Evolutionary conservation across 1,139 yeast species (phyloP), one percentile per base, ranked within the genome.

Genomic region (Yamadazyma siamensis): DNA sequence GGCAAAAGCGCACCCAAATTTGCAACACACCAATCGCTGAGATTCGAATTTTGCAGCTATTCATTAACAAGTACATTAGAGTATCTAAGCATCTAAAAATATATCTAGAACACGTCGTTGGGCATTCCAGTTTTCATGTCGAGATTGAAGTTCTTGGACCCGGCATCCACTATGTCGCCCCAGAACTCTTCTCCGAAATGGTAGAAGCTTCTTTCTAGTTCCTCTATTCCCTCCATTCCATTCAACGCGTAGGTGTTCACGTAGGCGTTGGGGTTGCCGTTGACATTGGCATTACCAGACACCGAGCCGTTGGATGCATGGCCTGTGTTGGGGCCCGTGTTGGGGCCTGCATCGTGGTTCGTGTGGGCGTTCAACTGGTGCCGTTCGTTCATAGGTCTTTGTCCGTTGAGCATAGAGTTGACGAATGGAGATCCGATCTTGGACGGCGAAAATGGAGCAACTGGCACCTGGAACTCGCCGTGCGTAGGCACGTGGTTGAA

Each of bases 111-210:
- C 3, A 59, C 53, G 31, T 61, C 67, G 26, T 54, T 64, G 24
- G 50, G 40, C 8, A 38, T 19, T 20, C 38, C 44, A 22, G 43
- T 32, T 29, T 46, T 53, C 35, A 48, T 59, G n/a, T 64, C 52
- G 31, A 65, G 61, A 37, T 63, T 59, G 28, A 65, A 51, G 33
- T 56, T 52, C 42, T 65, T 64, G 7, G 62, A 44, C 27, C 52
- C 61, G 1, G 66, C 51, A 34, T 62, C 58, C 25, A 66, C 49
- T 26, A 66, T 52, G 36, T 66, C 67, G 6, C 63, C 52, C 73
- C 73, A 66, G 38, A 65, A 66, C 35, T 66, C 73, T 39, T 65
- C 73, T 27, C 65, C 63, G 12, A 66, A 49, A 12, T 61, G 55
- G 41, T 50, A 46, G 31, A 56, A 54, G 15, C 59, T 52, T 29